Evolutionary conservation across 176 grass and related monocot species (phyloP).

Genomic region (Bromus sterilis): DNA sequence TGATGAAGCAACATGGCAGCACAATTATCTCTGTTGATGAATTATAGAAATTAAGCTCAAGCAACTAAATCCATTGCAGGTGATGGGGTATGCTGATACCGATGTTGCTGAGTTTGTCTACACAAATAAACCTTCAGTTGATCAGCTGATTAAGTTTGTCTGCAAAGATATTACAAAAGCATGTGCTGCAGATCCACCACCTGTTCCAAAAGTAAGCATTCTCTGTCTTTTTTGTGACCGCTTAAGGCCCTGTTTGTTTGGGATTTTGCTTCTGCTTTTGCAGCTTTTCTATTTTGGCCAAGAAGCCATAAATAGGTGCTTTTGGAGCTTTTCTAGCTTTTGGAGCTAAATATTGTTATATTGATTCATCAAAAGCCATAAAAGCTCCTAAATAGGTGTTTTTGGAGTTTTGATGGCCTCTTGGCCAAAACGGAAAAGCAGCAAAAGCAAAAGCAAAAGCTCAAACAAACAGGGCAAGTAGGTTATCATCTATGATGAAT

Average conservation of each 20-base stretch:
- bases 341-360: no score
- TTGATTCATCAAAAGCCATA: no score
- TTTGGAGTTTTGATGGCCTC: no score
- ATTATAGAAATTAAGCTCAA: neutral
- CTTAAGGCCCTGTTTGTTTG: no score
- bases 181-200: slow-evolving; percentile 50
- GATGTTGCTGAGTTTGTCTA: slow-evolving; percentile 96
- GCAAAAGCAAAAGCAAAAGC: no score
- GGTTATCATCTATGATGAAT: neutral
- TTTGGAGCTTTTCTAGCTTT: no score
- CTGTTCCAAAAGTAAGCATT: slow-evolving; percentile 67
- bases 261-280: no score
- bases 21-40: neutral
- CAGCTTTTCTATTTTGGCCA: no score
- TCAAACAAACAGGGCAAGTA: no score
- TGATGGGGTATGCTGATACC: slow-evolving; percentile 86
- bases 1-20: neutral
- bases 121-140: slow-evolving; percentile 58
- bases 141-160: slow-evolving; percentile 65
- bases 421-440: no score
- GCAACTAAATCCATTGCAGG: slow-evolving; percentile 35
- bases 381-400: no score
- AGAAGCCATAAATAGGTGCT: no score
- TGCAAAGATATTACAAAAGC: slow-evolving; percentile 90
- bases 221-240: neutral